These are phyloP conservation scores for Nemania sp. DNA, from an alignment of 2,329 filamentous ascomycete genomes.

Conservation along the genomic window DNA sequence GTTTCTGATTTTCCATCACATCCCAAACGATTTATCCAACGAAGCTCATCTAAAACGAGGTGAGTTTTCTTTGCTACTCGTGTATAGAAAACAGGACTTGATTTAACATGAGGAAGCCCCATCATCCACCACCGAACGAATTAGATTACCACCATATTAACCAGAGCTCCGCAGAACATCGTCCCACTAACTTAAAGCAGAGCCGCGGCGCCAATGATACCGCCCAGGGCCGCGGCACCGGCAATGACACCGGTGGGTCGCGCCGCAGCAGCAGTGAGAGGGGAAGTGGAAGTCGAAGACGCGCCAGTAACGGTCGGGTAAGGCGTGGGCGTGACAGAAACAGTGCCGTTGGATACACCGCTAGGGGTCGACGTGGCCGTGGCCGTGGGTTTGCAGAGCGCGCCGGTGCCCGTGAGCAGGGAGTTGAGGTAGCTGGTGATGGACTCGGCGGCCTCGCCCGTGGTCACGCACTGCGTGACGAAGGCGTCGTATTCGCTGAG, in stretches of 20 bases:
- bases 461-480: slow-evolving; percentile 2
- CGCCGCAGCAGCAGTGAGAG: slow-evolving; percentile 9
- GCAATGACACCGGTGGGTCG: slow-evolving; percentile 6
- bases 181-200: no score
- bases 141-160: no score
- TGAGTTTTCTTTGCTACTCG: no score
- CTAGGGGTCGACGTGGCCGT: neutral
- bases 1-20: no score
- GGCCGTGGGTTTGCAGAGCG: neutral
- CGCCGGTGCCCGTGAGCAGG: neutral
- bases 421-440: slow-evolving; percentile 8
- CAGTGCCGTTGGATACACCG: slow-evolving; percentile 1
- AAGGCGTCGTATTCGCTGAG: slow-evolving; percentile 5
- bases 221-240: slow-evolving; percentile 5
- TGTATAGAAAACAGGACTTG: no score
- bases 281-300: neutral
- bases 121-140: no score
- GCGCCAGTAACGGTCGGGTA: slow-evolving; percentile 3
- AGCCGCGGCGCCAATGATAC: slow-evolving; percentile 5
- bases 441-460: slow-evolving; percentile 1
- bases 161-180: no score
- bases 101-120: no score
- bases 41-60: no score
- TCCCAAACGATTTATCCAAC: no score
- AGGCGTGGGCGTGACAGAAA: neutral